These are phyloP conservation scores for Solanum aculeatissimum DNA, from an alignment of 305 asterid genomes.

Conservation along the genomic window DNA sequence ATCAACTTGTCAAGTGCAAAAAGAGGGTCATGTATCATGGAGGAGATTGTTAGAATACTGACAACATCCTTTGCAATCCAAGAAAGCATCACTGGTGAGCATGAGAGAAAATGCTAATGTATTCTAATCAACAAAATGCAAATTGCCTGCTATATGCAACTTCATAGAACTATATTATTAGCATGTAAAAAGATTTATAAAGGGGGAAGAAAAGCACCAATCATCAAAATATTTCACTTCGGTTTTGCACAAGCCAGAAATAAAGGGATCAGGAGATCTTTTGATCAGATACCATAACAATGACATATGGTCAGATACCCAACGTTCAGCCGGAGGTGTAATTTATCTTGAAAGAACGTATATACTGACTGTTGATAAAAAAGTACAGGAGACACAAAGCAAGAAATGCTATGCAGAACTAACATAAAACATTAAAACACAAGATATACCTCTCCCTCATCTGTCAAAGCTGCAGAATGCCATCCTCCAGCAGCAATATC, in stretches of 20 bases:
- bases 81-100: not conserved
- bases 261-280: not conserved
- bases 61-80: not conserved
- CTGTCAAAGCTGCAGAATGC: constrained; percentile 97
- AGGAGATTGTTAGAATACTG: not conserved
- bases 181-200: not conserved
- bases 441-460: constrained; percentile 77
- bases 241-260: not conserved
- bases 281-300: not conserved
- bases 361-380: not conserved
- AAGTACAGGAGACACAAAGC: not conserved
- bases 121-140: not conserved
- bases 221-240: not conserved
- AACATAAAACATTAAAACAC: not conserved
- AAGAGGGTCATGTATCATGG: not conserved
- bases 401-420: not conserved
- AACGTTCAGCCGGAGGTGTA: not conserved
- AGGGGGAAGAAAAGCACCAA: not conserved
- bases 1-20: not conserved
- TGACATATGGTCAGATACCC: not conserved
- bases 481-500: constrained; percentile 99
- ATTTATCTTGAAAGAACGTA: not conserved
- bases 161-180: not conserved
- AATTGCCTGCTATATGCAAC: not conserved
- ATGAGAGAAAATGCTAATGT: not conserved